These are phyloP conservation scores for Leccinum disarticulatum DNA, from an alignment of 768 basidiomycete species.

Conservation along the genomic window DNA sequence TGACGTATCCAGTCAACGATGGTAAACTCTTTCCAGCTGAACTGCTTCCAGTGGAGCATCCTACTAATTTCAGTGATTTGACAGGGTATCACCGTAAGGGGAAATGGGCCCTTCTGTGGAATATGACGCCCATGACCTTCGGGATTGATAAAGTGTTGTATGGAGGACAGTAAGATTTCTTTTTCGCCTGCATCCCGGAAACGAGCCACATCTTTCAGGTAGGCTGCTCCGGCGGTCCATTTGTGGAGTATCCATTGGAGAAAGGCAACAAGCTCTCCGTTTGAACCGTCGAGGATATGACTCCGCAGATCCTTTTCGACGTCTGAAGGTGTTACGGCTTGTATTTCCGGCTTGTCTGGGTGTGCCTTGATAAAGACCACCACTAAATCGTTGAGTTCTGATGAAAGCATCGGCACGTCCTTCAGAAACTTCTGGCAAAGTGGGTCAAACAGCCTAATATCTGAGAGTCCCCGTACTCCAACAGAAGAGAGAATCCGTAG, in stretches of 20 bases:
- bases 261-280: slow-evolving; percentile 4
- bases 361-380: slow-evolving; percentile 42
- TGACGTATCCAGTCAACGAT: slow-evolving; percentile 70
- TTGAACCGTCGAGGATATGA: not conserved
- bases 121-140: slow-evolving; percentile 45
- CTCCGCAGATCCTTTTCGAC: not conserved
- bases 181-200: slow-evolving; percentile 48
- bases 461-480: slow-evolving; percentile 57
- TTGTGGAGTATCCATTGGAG: slow-evolving; percentile 2
- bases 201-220: slow-evolving; percentile 26
- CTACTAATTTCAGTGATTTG: slow-evolving; percentile 50
- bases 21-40: slow-evolving; percentile 76
- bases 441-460: slow-evolving; percentile 39
- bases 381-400: slow-evolving; percentile 51
- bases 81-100: slow-evolving; percentile 40
- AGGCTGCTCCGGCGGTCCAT: not conserved
- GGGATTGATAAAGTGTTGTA: slow-evolving; percentile 65
- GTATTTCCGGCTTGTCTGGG: not conserved
- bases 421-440: slow-evolving; percentile 41
- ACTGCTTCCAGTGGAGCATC: slow-evolving; percentile 44
- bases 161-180: slow-evolving; percentile 59
- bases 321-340: not conserved
- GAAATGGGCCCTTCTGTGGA: slow-evolving; percentile 32
- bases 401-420: slow-evolving; percentile 67
- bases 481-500: not conserved